A percentile compares a stretch with the other conserved stretches of the same genome.
Evolutionary conservation across 768 basidiomycete species (phyloP).

Genomic region (Mycena leptocephala): DNA sequence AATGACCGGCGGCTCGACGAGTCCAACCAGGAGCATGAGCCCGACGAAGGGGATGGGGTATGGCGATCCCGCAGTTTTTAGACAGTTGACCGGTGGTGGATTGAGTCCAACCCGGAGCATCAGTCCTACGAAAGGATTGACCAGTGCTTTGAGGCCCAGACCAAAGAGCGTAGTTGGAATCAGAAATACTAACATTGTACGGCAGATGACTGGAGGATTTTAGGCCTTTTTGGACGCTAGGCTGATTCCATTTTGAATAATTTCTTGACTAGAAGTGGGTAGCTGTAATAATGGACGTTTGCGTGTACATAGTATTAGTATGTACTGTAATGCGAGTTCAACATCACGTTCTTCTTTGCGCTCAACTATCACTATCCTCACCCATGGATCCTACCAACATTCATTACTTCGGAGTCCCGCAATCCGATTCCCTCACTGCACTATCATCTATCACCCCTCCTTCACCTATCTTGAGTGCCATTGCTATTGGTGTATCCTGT

Average conservation of each 20-base stretch:
- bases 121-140: constrained; percentile 82
- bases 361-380: not conserved
- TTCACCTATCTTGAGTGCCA: constrained; percentile 63
- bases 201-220: constrained; percentile 78
- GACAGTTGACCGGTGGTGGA: constrained; percentile 80
- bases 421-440: constrained; percentile 60
- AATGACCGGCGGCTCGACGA: constrained; percentile 43
- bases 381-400: constrained; percentile 19
- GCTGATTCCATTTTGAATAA: constrained; percentile 24
- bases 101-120: constrained; percentile 80
- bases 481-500: constrained; percentile 51
- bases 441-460: constrained; percentile 59
- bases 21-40: constrained; percentile 67
- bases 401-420: constrained; percentile 42
- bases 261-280: not conserved
- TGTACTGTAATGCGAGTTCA: too few relatives aligned
- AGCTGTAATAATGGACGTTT: not conserved
- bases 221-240: constrained; percentile 20
- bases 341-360: constrained; percentile 32
- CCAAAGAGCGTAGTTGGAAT: constrained; percentile 88
- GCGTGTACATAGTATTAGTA: constrained; percentile 26
- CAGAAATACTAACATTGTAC: constrained; percentile 76
- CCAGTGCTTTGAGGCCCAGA: constrained; percentile 66
- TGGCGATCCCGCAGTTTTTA: constrained; percentile 58
- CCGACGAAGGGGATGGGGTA: constrained; percentile 77